These are phyloP conservation scores for Candida ulmi DNA, from an alignment of 805 yeast genomes.

Conservation along the genomic window DNA sequence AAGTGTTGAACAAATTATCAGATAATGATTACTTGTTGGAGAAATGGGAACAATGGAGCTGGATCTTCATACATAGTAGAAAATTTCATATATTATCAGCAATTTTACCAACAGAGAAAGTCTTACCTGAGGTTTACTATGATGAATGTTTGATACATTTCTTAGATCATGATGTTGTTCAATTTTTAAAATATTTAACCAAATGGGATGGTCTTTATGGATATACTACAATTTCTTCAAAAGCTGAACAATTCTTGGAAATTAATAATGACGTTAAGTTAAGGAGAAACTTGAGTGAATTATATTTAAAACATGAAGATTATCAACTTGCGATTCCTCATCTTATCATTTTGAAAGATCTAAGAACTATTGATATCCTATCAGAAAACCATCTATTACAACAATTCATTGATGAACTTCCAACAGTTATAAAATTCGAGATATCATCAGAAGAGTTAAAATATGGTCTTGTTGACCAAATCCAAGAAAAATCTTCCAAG, in stretches of 20 bases:
- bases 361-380: conserved; percentile 50
- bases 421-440: conserved; percentile 43
- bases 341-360: conserved; percentile 51
- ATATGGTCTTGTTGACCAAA: conserved; percentile 27
- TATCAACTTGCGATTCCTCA: conserved; percentile 62
- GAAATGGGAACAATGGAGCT: conserved; percentile 66
- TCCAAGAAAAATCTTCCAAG: conserved; percentile 29
- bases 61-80: conserved; percentile 42
- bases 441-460: conserved; percentile 33
- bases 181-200: conserved; percentile 36
- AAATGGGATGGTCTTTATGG: conserved; percentile 60
- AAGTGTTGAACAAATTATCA: conserved; percentile 28
- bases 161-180: conserved; percentile 28
- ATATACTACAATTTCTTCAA: conserved; percentile 29
- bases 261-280: conserved; percentile 26
- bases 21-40: conserved; percentile 22
- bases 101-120: conserved; percentile 44
- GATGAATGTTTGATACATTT: conserved; percentile 42
- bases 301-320: conserved; percentile 54
- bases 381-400: conserved; percentile 57
- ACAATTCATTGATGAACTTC: conserved; percentile 41
- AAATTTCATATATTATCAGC: conserved; percentile 43
- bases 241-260: conserved; percentile 9
- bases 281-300: conserved; percentile 40
- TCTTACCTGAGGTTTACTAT: conserved; percentile 33